Conservation (phyloP, 441 rosid species). For the Hura crepitans region DNA sequence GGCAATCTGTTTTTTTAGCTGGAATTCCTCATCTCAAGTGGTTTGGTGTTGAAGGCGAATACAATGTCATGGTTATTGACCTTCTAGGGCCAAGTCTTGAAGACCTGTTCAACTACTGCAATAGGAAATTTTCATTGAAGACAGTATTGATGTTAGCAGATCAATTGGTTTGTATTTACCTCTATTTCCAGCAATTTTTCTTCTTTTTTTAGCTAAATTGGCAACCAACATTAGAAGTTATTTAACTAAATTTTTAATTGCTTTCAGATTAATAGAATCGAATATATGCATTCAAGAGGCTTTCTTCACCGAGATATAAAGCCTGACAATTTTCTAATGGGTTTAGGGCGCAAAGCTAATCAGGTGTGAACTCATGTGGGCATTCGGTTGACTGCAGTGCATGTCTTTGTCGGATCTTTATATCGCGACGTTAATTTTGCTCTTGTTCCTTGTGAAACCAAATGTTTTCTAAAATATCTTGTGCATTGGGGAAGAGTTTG, state of each 20-base stretch:
- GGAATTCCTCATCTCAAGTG: conserved; percentile 89
- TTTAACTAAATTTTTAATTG: conserved; percentile 5
- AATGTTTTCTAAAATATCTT: not conserved
- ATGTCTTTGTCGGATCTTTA: not conserved
- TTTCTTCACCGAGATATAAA: conserved; percentile 98
- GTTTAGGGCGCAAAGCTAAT: conserved; percentile 91
- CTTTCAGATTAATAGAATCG: conserved; percentile 77
- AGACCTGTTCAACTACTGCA: conserved; percentile 87
- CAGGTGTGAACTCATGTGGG: conserved; percentile 43
- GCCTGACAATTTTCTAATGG: conserved; percentile 96
- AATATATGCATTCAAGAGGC: conserved; percentile 91
- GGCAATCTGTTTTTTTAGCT: conserved; percentile 37
- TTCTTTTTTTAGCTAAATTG: not conserved
- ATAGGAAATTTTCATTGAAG: conserved; percentile 73
- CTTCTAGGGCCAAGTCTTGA: conserved; percentile 96
- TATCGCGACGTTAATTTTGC: not conserved
- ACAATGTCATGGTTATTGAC: conserved; percentile 88
- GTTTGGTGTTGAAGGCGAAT: conserved; percentile 88
- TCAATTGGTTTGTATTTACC: conserved; percentile 60
- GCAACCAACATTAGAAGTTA: conserved; percentile 5
- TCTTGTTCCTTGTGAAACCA: not conserved
- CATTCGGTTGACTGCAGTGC: not conserved
- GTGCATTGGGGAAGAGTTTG: not conserved
- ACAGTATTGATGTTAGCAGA: conserved; percentile 96
- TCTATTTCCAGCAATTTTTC: conserved; percentile 7